Percentiles rank a stretch among this genome's conserved stretches.
Evolutionary conservation across 371 early-diverging fungal species (phyloP).

Genomic region (Cladochytrium tenue): DNA sequence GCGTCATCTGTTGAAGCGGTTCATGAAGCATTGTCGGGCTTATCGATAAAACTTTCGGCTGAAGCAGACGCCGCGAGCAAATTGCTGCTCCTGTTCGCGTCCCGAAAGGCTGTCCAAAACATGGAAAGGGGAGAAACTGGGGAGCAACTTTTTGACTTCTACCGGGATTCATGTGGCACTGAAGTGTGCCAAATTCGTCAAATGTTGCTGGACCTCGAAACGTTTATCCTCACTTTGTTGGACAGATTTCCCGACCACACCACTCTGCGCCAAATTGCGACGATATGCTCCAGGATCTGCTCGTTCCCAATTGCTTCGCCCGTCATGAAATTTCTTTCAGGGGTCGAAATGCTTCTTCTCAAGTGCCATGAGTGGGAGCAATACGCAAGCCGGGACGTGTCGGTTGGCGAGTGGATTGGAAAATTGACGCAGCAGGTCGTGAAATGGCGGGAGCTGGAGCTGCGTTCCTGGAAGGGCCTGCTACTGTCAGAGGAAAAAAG

Average conservation of each 20-base stretch:
- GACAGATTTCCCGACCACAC: conserved; percentile 94
- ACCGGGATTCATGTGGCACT: no score
- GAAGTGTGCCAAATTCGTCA: no score
- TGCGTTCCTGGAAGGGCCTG: conserved; percentile 87
- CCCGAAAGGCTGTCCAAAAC: no score
- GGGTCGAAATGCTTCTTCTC: conserved; percentile 80
- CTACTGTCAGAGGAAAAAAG: conserved; percentile 78
- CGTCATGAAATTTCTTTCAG: conserved; percentile 86
- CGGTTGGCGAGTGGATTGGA: conserved; percentile 71
- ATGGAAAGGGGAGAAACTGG: no score
- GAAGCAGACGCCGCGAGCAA: no score
- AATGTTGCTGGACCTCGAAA: no score
- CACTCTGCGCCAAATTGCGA: conserved; percentile 73
- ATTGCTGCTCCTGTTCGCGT: no score
- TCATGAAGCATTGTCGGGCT: no score
- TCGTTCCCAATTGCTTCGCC: conserved; percentile 80
- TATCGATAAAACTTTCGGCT: no score
- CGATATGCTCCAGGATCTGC: conserved; percentile 70
- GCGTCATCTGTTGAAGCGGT: no score
- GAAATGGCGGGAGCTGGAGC: conserved; percentile 88
- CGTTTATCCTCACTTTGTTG: no score
- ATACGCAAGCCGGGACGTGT: conserved; percentile 82
- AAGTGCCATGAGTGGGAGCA: conserved; percentile 95
- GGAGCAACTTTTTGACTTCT: no score
- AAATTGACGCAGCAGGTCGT: conserved; percentile 77